Conservation (phyloP, 2,329 filamentous ascomycete species). For the Colletotrichum lini region DNA sequence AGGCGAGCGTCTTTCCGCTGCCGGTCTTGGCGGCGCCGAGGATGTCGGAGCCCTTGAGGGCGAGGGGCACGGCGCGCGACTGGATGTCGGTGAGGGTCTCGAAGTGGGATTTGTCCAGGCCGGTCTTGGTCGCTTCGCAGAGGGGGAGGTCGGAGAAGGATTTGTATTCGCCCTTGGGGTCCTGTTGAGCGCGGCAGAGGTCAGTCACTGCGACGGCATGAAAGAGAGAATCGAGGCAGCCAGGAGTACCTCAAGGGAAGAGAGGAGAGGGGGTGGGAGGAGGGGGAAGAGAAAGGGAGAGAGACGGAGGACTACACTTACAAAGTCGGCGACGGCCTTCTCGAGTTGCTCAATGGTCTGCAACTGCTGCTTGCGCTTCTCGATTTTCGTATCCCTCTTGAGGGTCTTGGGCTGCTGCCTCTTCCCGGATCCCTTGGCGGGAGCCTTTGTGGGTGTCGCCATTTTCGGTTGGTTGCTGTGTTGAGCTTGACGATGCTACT, state of each 20-base stretch:
- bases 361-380: conserved; percentile 56
- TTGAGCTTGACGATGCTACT: conserved; percentile 1
- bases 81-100: conserved; percentile 94
- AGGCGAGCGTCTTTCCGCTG: conserved; percentile 94
- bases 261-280: too few species aligned
- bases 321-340: conserved; percentile 57
- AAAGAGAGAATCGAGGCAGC: too few species aligned
- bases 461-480: conserved; percentile 12
- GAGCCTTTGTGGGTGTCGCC: conserved; percentile 45
- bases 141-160: conserved; percentile 89
- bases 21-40: conserved; percentile 96
- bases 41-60: conserved; percentile 88
- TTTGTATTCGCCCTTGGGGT: conserved; percentile 72
- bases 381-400: conserved; percentile 49
- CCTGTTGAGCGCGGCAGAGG: conserved; percentile 56
- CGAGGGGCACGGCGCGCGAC: conserved; percentile 87
- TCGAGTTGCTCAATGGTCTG: conserved; percentile 58
- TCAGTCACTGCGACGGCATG: neutral
- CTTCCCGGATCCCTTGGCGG: conserved; percentile 43
- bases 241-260: too few species aligned
- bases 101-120: conserved; percentile 90
- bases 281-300: too few species aligned
- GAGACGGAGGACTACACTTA: conserved; percentile 44
- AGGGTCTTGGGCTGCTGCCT: conserved; percentile 51
- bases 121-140: conserved; percentile 82